Evolutionary conservation across 139 green algal species (phyloP).

Genomic region (Volvox reticuliferus): DNA sequence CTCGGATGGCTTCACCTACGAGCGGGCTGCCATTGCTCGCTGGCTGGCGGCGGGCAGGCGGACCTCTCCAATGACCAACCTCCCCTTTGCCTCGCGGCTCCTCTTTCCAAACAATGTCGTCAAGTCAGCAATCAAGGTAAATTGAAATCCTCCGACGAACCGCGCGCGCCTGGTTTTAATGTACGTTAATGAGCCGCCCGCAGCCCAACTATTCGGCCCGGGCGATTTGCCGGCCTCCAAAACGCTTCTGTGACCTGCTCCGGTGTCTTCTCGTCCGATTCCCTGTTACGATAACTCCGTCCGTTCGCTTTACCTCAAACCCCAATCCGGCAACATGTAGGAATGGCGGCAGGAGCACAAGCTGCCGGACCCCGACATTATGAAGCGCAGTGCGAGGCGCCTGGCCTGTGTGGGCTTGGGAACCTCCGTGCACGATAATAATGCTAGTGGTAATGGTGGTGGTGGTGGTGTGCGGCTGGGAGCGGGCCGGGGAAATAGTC

Average conservation of each 20-base stretch:
- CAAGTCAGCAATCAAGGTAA: slow-evolving; percentile 36
- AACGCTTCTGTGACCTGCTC: too few relatives aligned
- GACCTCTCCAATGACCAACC: slow-evolving; percentile 49
- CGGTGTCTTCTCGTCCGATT: too few relatives aligned
- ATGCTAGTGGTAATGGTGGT: background rate
- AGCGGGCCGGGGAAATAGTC: background rate
- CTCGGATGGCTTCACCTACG: slow-evolving; percentile 49
- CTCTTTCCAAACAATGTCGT: slow-evolving; percentile 49
- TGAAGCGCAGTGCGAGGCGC: background rate
- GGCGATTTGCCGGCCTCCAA: too few relatives aligned
- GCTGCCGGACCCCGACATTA: background rate
- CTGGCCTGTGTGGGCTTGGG: background rate
- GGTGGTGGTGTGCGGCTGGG: too few relatives aligned
- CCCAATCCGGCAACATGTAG: background rate
- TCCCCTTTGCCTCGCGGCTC: slow-evolving; percentile 13
- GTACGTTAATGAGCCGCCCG: too few relatives aligned
- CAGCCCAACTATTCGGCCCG: too few relatives aligned
- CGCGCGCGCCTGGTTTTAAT: too few relatives aligned
- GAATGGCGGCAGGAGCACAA: slow-evolving; percentile 40
- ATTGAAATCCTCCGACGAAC: background rate
- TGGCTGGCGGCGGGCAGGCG: slow-evolving; percentile 6
- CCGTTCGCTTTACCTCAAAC: too few relatives aligned
- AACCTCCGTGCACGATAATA: background rate
- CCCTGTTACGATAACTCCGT: too few relatives aligned
- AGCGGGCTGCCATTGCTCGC: slow-evolving; percentile 28